Base-by-base conservation (phyloP, 805 yeast species). In the Candida piceae region DNA sequence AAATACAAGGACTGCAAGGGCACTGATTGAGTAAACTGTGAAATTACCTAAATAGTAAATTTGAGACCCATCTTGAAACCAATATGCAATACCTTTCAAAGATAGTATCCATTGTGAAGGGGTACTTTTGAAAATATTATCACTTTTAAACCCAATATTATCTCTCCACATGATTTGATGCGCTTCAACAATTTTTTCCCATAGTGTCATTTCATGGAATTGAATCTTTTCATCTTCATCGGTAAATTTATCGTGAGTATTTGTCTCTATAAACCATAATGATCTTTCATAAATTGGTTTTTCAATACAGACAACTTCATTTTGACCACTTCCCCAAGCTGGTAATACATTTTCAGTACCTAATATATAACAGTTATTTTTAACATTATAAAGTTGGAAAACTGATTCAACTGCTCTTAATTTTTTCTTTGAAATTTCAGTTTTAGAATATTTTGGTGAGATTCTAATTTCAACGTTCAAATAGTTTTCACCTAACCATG, bases 281-380 rank as follows among this genome's bases (percentile, higher is more conserved):
- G 94, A 72, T 55, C 81, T 77, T 19, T 76, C 74, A 37, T 69
- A 57, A 13, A 76, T 74, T 11, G 97, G 93, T 19, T 75, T 76
- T 35, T 79, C 80, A 36, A 87, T 72, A 58, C 98, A 93, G 28
- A 87, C 63, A 9, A 90, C 94, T 66, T 93, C 98, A 61, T 83
- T 85, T 57, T 88, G 96, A 41, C 70, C 70, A 49, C 72, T 74
- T 2, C 84, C 97, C 94, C 95, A 84, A 7, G 45, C 46, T n/a
- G 96, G 96, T 28, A 93, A 66, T 53, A 69, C 74, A 16, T 70
- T 70, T 31, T 72, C 74, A 55, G 89, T 95, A n/a, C 88, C 77
- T 49, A 87, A 60, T 38, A 93, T 59, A 15, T 69, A 66, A 60
- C 98, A 93, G 21, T 72, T 68, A 21, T 84, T 74, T 27, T 80